Evolutionary conservation across 2,329 filamentous ascomycete species (phyloP).

Genomic region (Leptographium procerum): DNA sequence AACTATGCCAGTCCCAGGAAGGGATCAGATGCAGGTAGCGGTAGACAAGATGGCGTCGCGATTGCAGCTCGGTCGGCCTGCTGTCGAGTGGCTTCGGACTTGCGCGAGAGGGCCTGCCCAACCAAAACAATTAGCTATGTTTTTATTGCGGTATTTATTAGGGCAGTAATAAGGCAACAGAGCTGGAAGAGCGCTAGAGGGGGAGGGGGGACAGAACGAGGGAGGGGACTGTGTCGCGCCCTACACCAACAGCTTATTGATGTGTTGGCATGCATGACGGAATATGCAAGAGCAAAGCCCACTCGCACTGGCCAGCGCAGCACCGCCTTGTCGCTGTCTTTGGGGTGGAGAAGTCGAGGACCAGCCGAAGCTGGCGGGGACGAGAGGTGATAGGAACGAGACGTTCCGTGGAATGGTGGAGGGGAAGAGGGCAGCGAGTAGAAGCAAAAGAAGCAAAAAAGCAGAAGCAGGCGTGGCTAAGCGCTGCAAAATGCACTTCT

Average conservation of each 20-base stretch:
- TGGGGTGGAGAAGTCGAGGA: neutral
- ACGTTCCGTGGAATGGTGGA: neutral
- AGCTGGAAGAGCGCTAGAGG: slow-evolving; percentile 11
- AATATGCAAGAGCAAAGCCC: slow-evolving; percentile 40
- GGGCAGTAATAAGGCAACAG: slow-evolving; percentile 17
- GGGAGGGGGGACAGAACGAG: slow-evolving; percentile 16
- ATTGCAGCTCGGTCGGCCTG: slow-evolving; percentile 17
- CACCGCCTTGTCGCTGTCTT: slow-evolving; percentile 10
- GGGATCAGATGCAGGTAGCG: neutral
- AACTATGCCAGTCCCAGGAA: neutral
- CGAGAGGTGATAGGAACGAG: neutral
- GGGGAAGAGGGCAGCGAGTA: neutral
- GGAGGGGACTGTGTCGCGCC: slow-evolving; percentile 21
- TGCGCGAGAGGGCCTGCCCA: slow-evolving; percentile 22
- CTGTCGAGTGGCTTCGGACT: neutral
- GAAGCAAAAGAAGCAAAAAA: too few relatives aligned
- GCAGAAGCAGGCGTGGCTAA: neutral
- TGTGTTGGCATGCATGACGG: slow-evolving; percentile 50
- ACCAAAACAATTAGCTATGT: slow-evolving; percentile 21
- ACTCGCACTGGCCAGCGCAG: slow-evolving; percentile 34
- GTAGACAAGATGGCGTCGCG: neutral
- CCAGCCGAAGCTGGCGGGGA: neutral
- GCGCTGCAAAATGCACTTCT: neutral
- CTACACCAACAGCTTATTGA: slow-evolving; percentile 27
- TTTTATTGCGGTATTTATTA: slow-evolving; percentile 23